Conservation (phyloP, 1,284 basidiomycete genomes). For the Moesziomyces globuligerus region DNA sequence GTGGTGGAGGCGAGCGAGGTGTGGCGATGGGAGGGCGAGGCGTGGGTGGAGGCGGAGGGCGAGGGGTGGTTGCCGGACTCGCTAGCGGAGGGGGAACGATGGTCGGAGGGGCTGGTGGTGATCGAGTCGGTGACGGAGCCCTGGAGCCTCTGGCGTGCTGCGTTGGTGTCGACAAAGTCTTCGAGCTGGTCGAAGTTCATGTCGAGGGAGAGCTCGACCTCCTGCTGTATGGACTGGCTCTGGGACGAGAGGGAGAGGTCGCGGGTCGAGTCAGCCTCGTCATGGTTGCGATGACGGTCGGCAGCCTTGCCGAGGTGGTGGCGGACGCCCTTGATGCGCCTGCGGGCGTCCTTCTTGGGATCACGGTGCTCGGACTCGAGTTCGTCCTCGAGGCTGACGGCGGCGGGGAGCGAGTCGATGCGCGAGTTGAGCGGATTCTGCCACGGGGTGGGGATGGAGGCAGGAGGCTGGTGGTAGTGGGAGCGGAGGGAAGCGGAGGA, state of each 20-base stretch:
- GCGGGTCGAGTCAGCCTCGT: constrained; percentile 24
- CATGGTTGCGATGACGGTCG: constrained; percentile 11
- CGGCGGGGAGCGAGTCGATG: constrained; percentile 23
- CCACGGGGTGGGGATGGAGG: constrained; percentile 16
- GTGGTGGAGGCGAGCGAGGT: constrained; percentile 26
- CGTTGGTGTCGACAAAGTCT: constrained; percentile 77
- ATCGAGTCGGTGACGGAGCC: constrained; percentile 36
- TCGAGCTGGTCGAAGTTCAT: constrained; percentile 83
- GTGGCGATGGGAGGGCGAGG: constrained; percentile 24
- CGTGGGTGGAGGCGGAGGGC: constrained; percentile 24
- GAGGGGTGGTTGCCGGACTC: constrained; percentile 27
- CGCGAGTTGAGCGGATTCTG: constrained; percentile 25
- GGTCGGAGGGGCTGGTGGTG: constrained; percentile 28
- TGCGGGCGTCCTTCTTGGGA: constrained; percentile 34
- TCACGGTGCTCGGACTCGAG: constrained; percentile 24
- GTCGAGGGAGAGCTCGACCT: constrained; percentile 72
- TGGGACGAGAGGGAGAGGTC: constrained; percentile 19
- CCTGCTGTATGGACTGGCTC: constrained; percentile 41
- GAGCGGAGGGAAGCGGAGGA: constrained; percentile 34
- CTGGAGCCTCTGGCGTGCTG: constrained; percentile 40
- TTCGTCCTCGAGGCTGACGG: constrained; percentile 47
- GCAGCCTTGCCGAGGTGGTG: constrained; percentile 37
- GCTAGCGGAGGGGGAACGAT: constrained; percentile 32
- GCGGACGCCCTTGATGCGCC: constrained; percentile 44
- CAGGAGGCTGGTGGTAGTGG: constrained; percentile 21